Conservation (phyloP, 768 basidiomycete genomes). For the Leccinellum albellum region DNA sequence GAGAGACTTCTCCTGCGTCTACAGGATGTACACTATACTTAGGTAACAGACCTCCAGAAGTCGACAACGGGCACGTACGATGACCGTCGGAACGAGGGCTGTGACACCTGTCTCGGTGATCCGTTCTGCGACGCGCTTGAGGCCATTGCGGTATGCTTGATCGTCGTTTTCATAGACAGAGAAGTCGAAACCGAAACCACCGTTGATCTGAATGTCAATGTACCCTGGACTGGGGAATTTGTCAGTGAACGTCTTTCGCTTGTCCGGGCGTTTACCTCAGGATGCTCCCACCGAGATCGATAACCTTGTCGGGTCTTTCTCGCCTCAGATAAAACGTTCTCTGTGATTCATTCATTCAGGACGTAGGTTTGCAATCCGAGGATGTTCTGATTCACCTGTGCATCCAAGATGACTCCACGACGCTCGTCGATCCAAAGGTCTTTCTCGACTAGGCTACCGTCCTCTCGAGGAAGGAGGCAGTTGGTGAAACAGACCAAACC, state of each 20-base stretch:
- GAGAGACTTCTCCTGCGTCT: slow-evolving; percentile 77
- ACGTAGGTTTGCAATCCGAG: not conserved
- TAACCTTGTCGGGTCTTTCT: slow-evolving; percentile 56
- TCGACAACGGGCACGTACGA: slow-evolving; percentile 43
- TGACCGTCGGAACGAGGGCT: slow-evolving; percentile 65
- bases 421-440: slow-evolving; percentile 82
- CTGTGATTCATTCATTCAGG: slow-evolving; percentile 33
- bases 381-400: slow-evolving; percentile 47
- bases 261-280: slow-evolving; percentile 46
- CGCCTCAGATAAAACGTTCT: slow-evolving; percentile 62
- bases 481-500: slow-evolving; percentile 85
- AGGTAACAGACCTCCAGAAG: not conserved
- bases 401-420: slow-evolving; percentile 69
- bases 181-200: slow-evolving; percentile 85
- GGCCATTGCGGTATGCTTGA: slow-evolving; percentile 59
- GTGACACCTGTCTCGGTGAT: slow-evolving; percentile 89
- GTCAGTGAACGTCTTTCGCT: slow-evolving; percentile 4
- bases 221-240: slow-evolving; percentile 63
- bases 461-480: slow-evolving; percentile 74
- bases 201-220: slow-evolving; percentile 88
- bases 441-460: slow-evolving; percentile 67
- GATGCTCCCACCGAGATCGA: slow-evolving; percentile 76
- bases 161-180: slow-evolving; percentile 76
- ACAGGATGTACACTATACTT: not conserved
- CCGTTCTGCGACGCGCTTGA: slow-evolving; percentile 67